These are phyloP conservation scores for Nemania sp. DNA, from an alignment of 2,329 filamentous ascomycete genomes.

Conservation along the genomic window DNA sequence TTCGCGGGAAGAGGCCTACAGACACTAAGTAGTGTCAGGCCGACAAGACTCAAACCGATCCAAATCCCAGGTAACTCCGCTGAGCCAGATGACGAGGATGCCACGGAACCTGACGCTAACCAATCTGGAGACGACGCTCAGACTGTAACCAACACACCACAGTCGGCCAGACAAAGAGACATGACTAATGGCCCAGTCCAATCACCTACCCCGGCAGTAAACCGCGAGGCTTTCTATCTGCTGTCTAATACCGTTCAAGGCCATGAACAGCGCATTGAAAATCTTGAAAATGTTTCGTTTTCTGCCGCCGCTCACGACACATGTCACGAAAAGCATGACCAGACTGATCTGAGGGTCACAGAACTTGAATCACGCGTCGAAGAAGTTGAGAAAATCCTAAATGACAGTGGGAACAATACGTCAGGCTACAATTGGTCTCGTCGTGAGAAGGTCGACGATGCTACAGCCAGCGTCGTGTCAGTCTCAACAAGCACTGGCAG, in stretches of 20 bases:
- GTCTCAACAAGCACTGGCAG: constrained; percentile 48
- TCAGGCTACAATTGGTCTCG: constrained; percentile 43
- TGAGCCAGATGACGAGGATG: constrained; percentile 28
- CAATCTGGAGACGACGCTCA: constrained; percentile 33
- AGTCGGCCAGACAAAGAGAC: constrained; percentile 33
- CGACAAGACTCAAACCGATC: constrained; percentile 40
- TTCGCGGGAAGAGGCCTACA: constrained; percentile 60
- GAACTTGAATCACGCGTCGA: constrained; percentile 69
- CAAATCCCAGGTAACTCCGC: constrained; percentile 35
- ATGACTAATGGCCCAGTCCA: constrained; percentile 27
- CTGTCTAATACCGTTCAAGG: constrained; percentile 58
- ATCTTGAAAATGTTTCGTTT: constrained; percentile 72
- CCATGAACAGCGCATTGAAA: constrained; percentile 67
- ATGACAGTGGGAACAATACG: constrained; percentile 48
- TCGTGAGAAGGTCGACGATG: constrained; percentile 47
- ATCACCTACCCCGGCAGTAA: constrained; percentile 28
- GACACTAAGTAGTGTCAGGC: constrained; percentile 51
- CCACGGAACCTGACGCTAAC: constrained; percentile 25
- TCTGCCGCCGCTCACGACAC: constrained; percentile 68
- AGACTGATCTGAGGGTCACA: constrained; percentile 66
- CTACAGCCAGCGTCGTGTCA: constrained; percentile 51
- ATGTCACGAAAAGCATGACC: constrained; percentile 68
- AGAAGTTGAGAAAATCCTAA: constrained; percentile 59
- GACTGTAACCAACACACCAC: constrained; percentile 40
- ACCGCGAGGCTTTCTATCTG: constrained; percentile 47